Evolutionary conservation across 208 protist species (phyloP).

Genomic region (Wallacemonas sp.): DNA sequence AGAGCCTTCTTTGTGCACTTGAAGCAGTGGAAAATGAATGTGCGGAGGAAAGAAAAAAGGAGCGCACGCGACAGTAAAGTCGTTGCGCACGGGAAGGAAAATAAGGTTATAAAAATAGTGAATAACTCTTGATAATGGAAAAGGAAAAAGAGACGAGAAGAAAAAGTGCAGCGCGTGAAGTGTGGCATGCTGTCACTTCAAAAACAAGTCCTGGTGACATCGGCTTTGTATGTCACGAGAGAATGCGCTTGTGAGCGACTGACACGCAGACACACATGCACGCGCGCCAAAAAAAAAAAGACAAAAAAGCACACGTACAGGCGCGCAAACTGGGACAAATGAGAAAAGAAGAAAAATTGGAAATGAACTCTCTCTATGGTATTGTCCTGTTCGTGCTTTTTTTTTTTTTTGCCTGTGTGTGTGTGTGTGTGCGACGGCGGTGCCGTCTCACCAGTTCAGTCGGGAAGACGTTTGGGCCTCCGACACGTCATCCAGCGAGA

Average conservation of each 20-base stretch:
- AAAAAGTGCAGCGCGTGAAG: slow-evolving; percentile 8
- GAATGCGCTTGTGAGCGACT: too few relatives aligned
- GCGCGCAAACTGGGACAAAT: too few relatives aligned
- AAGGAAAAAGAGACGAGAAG: slow-evolving; percentile 13
- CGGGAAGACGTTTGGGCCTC: background rate
- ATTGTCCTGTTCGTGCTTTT: slow-evolving; percentile 10
- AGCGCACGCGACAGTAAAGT: background rate
- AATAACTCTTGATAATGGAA: background rate
- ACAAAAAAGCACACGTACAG: too few relatives aligned
- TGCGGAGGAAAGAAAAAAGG: background rate
- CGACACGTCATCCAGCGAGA: background rate
- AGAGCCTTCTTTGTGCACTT: too few relatives aligned
- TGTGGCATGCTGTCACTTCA: too few relatives aligned
- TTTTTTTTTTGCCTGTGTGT: too few relatives aligned
- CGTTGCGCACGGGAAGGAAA: background rate
- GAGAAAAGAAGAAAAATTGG: background rate
- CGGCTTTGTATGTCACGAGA: too few relatives aligned
- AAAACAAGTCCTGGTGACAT: too few relatives aligned
- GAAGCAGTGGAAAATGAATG: background rate
- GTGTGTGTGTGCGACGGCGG: too few relatives aligned
- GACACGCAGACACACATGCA: too few relatives aligned
- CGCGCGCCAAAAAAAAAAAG: too few relatives aligned
- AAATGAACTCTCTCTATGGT: slow-evolving; percentile 6
- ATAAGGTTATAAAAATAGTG: background rate
- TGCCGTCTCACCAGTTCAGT: background rate